Conservation (phyloP, 345 rosid genomes). For the Psidium friedrichsthalianum region DNA sequence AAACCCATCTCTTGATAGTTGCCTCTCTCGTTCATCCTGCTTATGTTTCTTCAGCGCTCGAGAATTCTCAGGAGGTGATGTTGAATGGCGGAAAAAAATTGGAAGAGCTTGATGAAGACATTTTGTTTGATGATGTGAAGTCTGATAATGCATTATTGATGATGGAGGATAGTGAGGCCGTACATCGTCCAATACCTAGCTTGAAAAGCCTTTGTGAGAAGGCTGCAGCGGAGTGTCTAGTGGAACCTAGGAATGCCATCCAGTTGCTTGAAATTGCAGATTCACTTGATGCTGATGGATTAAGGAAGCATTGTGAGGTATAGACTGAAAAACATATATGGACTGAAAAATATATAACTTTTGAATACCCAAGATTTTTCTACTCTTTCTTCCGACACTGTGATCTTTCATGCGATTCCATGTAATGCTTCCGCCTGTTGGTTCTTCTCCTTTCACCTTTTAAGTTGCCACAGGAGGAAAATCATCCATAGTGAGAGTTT, state of each 20-base stretch:
- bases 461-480: neutral
- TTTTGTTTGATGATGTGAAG: slow-evolving; percentile 43
- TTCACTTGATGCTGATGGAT: slow-evolving; percentile 78
- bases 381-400: neutral
- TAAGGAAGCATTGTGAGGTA: slow-evolving; percentile 93
- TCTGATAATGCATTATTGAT: slow-evolving; percentile 14
- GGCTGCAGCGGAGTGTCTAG: slow-evolving; percentile 83
- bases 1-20: slow-evolving; percentile 81
- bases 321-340: slow-evolving; percentile 3
- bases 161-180: slow-evolving; percentile 12
- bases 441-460: neutral
- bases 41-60: slow-evolving; percentile 24
- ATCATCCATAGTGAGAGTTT: neutral
- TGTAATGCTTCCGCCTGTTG: neutral
- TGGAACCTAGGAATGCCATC: slow-evolving; percentile 81
- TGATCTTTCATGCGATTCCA: neutral
- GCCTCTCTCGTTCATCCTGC: slow-evolving; percentile 79
- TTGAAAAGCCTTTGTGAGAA: slow-evolving; percentile 80
- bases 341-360: neutral
- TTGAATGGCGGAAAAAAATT: slow-evolving; percentile 17
- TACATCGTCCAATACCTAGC: slow-evolving; percentile 37
- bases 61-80: slow-evolving; percentile 18
- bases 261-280: slow-evolving; percentile 94
- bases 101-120: slow-evolving; percentile 55
- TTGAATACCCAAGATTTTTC: neutral